These are phyloP conservation scores for Pseudocohnilembus persalinus DNA, from an alignment of 169 alveolate genomes.

Conservation along the genomic window DNA sequence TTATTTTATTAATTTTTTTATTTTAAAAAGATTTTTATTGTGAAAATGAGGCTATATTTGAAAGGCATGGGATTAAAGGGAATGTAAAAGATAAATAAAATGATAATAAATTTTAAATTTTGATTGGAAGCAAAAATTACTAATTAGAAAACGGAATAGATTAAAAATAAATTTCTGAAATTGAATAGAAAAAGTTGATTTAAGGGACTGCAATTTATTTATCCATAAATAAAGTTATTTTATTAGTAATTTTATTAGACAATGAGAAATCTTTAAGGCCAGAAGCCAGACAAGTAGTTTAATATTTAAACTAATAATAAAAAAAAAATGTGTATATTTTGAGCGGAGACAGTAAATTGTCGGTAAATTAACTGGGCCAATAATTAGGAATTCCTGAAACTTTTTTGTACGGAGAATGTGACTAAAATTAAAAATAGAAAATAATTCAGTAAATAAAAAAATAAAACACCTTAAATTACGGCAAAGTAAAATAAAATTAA, in stretches of 20 bases:
- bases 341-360: constrained; percentile 37
- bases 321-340: constrained; percentile 32
- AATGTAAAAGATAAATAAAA: background rate
- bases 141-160: constrained; percentile 8
- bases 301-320: constrained; percentile 12
- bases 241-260: constrained; percentile 18
- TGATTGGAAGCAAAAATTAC: constrained; percentile 21
- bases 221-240: constrained; percentile 2
- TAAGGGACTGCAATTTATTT: constrained; percentile 23
- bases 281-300: constrained; percentile 37
- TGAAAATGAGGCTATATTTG: background rate
- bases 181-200: constrained; percentile 8
- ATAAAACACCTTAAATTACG: too few relatives aligned
- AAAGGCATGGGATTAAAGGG: background rate
- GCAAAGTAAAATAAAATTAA: too few relatives aligned
- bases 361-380: constrained; percentile 23
- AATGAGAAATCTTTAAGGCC: constrained; percentile 37
- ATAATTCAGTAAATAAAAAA: constrained; percentile 8
- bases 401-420: constrained; percentile 27
- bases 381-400: constrained; percentile 26
- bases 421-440: constrained; percentile 24
- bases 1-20: too few relatives aligned
- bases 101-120: too few relatives aligned
- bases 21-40: too few relatives aligned
- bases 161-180: background rate